phyloP scores from a whole-genome alignment of 1,284 basidiomycete genomes.

The Papiliotrema laurentii region DNA sequence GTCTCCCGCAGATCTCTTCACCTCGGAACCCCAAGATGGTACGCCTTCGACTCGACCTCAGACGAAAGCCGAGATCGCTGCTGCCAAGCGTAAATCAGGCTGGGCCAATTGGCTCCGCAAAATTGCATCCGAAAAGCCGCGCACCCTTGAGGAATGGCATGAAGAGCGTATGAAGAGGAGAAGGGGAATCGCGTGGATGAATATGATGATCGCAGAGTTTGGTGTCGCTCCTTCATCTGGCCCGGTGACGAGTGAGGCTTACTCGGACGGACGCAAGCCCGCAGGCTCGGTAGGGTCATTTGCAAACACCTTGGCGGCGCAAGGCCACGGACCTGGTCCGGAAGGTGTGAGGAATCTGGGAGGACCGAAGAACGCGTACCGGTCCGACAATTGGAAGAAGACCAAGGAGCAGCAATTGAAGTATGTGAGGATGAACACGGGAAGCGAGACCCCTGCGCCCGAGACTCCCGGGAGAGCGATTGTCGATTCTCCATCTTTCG shows the following conservation, averaged over 20 bases:
- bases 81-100: slow-evolving; percentile 12
- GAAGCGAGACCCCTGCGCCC: background rate
- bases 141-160: slow-evolving; percentile 18
- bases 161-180: slow-evolving; percentile 14
- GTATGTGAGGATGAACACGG: background rate
- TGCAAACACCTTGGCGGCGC: slow-evolving; percentile 5
- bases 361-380: slow-evolving; percentile 3
- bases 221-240: slow-evolving; percentile 9
- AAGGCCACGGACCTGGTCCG: slow-evolving; percentile 5
- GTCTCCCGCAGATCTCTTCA: too few relatives aligned
- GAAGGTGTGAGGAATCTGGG: slow-evolving; percentile 4
- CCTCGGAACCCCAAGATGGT: too few relatives aligned
- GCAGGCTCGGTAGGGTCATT: background rate
- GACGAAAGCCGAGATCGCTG: background rate
- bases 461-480: too few relatives aligned
- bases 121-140: slow-evolving; percentile 14
- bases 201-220: slow-evolving; percentile 18
- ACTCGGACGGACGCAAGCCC: slow-evolving; percentile 5
- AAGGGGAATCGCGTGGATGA: slow-evolving; percentile 19
- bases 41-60: too few relatives aligned
- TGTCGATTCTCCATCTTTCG: too few relatives aligned
- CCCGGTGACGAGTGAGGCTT: background rate
- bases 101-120: slow-evolving; percentile 20
- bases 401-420: background rate
- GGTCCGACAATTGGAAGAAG: slow-evolving; percentile 2